Percentiles rank a stretch among this genome's conserved stretches.
Evolutionary conservation across 176 grass and related monocot genomes (phyloP).

Genomic region (Lolium rigidum): DNA sequence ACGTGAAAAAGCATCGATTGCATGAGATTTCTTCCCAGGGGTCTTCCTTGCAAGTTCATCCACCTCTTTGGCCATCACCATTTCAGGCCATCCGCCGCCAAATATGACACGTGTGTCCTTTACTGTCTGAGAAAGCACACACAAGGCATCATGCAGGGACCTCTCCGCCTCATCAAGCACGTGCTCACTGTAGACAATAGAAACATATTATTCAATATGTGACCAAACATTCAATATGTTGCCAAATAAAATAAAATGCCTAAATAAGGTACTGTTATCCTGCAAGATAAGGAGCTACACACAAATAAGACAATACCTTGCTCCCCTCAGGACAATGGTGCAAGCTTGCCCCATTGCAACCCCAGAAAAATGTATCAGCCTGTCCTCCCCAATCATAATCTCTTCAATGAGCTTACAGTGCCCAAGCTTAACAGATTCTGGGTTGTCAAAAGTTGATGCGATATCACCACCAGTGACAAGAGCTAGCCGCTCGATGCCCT

Average conservation of each 20-base stretch:
- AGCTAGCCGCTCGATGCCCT: conserved; percentile 89
- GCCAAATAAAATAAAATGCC: background rate
- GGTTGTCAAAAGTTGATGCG: conserved; percentile 95
- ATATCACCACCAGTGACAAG: conserved; percentile 98
- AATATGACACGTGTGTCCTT: conserved; percentile 80
- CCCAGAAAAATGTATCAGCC: conserved; percentile 88
- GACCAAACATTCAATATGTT: background rate
- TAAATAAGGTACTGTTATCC: background rate
- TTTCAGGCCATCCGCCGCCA: conserved; percentile 97
- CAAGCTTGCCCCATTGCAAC: conserved; percentile 93
- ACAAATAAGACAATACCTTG: conserved; percentile 63
- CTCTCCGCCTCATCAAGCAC: conserved; percentile 96
- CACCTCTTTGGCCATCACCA: conserved; percentile 93
- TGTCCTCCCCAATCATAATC: conserved; percentile 99
- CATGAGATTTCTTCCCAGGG: conserved; percentile 93
- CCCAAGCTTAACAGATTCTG: conserved; percentile 95
- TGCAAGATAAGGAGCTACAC: background rate
- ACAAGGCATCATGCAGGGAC: conserved; percentile 94
- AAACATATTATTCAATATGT: conserved; percentile 4
- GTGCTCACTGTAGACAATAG: conserved; percentile 70
- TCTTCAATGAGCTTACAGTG: conserved; percentile 96
- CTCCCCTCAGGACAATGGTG: conserved; percentile 92
- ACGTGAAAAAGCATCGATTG: conserved; percentile 84
- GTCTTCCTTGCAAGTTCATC: conserved; percentile 90
- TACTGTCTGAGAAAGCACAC: conserved; percentile 91